A percentile compares a stretch with the other conserved stretches of the same genome.
Conservation (phyloP, 352 stramenopile species). For the Phytophthora megakarya region DNA sequence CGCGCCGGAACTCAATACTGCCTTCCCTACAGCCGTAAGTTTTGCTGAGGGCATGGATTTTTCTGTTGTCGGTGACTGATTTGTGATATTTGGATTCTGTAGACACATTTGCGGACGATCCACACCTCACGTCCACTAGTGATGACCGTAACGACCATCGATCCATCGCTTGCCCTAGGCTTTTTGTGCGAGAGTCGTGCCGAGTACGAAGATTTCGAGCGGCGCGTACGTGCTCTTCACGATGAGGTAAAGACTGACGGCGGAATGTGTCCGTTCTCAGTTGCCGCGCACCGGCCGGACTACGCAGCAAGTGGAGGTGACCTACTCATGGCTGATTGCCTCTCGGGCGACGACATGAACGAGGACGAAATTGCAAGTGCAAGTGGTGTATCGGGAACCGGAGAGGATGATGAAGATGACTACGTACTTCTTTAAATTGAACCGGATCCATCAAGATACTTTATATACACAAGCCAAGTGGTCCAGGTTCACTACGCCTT, state of each 20-base stretch:
- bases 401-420: constrained; percentile 65
- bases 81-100: constrained; percentile 28
- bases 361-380: constrained; percentile 44
- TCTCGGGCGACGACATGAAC: constrained; percentile 68
- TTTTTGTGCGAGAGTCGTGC: constrained; percentile 89
- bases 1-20: constrained; percentile 67
- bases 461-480: too few relatives aligned
- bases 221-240: constrained; percentile 52
- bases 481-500: too few relatives aligned
- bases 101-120: constrained; percentile 67
- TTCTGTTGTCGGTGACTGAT: neutral
- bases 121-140: constrained; percentile 62
- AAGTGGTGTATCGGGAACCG: constrained; percentile 11
- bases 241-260: constrained; percentile 43
- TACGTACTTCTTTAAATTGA: constrained; percentile 70
- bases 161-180: constrained; percentile 93
- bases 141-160: constrained; percentile 89
- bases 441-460: too few relatives aligned
- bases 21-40: constrained; percentile 73
- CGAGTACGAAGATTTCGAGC: constrained; percentile 77
- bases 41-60: neutral
- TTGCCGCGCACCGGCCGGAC: constrained; percentile 61
- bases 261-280: constrained; percentile 64
- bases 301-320: constrained; percentile 56
- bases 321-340: constrained; percentile 57